Base-by-base conservation (phyloP, 2,329 filamentous ascomycete genomes). In the Aureobasidium sp. region DNA sequence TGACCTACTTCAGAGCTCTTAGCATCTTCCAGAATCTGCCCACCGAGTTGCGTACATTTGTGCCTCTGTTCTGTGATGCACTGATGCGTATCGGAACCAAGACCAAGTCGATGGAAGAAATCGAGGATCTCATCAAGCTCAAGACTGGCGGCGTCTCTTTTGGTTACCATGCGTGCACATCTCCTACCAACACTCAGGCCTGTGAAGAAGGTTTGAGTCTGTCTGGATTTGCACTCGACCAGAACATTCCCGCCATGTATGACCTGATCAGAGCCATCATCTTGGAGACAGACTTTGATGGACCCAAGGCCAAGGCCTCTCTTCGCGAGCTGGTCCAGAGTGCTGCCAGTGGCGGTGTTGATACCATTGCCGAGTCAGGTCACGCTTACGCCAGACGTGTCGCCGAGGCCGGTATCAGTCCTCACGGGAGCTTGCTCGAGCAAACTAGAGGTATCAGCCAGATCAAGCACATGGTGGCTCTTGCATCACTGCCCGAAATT, bases 1-100 rank as follows among this genome's bases (percentile, higher is more conserved):
- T 98, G 55, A 97, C 91, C 1, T 98, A 98, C 67, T 95, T 98
- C 74, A 85, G 90, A 55, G 90, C 89, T 3, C 80, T 97, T 67
- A 90, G 94, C 65, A 78, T 80, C 0, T 76, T 97, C 52, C 79
- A 88, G 39, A 81, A 86, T 56, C 73, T 98, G 12, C 89, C 91
- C 0, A 84, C 91, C 57, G 88, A 96, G 58, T 77, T 97, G 49
- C 81, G 93, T 49, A 77, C 88, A 61, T 75, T 97, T 55, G 80
- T 97, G 42, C 93, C 93, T 0, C 74, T 98, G 0, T 97, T 97
- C 66, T 90, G 88, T 12, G 90, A 95, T 65, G 84, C 87, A 32
- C 84, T 98, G 57, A 93, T 96, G 86, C 85, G 93, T 17, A 79
- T 98, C 7, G 93, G 93, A 12, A 98, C 91, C 2, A 86, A 86